A percentile compares a stretch with the other conserved stretches of the same genome.
Conservation (phyloP, 73 alveolate genomes). For the Paramecium pentaurelia region DNA sequence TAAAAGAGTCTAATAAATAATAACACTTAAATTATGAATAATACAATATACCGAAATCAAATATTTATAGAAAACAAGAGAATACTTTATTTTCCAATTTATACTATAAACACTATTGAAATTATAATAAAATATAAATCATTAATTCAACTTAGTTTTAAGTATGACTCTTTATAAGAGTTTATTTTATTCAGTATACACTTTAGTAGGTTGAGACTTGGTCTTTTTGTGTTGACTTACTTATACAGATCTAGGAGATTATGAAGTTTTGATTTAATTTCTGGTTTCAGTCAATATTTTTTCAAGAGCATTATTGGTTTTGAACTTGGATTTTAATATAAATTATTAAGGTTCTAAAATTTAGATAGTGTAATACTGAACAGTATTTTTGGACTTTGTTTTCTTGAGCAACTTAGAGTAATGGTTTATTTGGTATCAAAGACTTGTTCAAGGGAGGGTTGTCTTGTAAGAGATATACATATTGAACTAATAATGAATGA, state of each 20-base stretch:
- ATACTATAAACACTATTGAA: slow-evolving; percentile 10
- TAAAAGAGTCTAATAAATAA: neutral
- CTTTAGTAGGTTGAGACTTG: neutral
- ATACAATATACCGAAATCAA: neutral
- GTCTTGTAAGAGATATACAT: neutral
- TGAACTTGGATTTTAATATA: neutral
- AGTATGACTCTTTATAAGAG: neutral
- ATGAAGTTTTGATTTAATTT: neutral
- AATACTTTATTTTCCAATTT: neutral
- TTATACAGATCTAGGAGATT: neutral
- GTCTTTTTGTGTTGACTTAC: neutral
- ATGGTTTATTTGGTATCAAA: neutral
- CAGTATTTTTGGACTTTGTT: neutral
- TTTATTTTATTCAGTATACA: neutral
- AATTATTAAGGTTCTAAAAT: neutral
- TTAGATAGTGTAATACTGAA: neutral
- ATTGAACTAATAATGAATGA: neutral
- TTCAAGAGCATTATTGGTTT: neutral
- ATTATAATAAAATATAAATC: neutral
- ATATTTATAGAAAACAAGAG: neutral
- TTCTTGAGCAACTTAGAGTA: neutral
- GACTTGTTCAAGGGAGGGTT: neutral
- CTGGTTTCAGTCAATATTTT: neutral
- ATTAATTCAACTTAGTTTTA: neutral
- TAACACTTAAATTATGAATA: neutral